Base-by-base conservation (phyloP, 2,329 filamentous ascomycete genomes). In the Sordariomycetes sp. region DNA sequence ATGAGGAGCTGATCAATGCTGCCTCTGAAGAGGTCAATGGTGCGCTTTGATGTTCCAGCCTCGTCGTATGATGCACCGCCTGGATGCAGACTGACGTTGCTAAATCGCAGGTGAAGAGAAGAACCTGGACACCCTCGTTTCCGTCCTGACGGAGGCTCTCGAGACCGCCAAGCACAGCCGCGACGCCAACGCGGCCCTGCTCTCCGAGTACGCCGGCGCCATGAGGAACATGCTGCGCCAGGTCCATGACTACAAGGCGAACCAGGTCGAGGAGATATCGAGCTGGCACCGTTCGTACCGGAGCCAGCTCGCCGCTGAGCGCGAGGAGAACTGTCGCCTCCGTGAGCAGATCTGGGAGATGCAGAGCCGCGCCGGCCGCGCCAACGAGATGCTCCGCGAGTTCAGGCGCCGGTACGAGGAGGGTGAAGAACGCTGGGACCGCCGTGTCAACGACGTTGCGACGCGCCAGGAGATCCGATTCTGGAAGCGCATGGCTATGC, bases 221-320 rank as follows among this genome's bases (percentile, higher is more conserved):
- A 72, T 85, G 59, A 73, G 76, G 52, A 70, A 75, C 52, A 80
- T 85, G 70, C 76, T 85, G 35, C 77, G 78, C 63, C 81, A 85
- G 64, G 80, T 85, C 65, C 82, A 86, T 71, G 76, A 80, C 39
- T 86, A 84, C 74, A 85, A 86, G 66, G 74, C 78, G 58, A 78
- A 78, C 61, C 81, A 85, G 64, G 76, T 85, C 52, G 71, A 72
- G 54, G 83, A 86, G 64, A 79, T 84, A 20, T 74, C 79, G 6
- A 69, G 79, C 24, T 86, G 83, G 83, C 83, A 86, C 70, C 79
- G 77, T 58, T 83, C 79, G 59, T 86, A 86, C 72, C 79, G 83
- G 8, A 70, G 76, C 28, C 83, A 86, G 69, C 76, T 86, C 42
- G 81, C 81, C 62, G 81, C 84, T 64, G 81, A 82, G 53, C 81